Evolutionary conservation across 768 basidiomycete species (phyloP), one percentile per base, ranked within the genome.

Genomic region (Filobasidium floriforme): DNA sequence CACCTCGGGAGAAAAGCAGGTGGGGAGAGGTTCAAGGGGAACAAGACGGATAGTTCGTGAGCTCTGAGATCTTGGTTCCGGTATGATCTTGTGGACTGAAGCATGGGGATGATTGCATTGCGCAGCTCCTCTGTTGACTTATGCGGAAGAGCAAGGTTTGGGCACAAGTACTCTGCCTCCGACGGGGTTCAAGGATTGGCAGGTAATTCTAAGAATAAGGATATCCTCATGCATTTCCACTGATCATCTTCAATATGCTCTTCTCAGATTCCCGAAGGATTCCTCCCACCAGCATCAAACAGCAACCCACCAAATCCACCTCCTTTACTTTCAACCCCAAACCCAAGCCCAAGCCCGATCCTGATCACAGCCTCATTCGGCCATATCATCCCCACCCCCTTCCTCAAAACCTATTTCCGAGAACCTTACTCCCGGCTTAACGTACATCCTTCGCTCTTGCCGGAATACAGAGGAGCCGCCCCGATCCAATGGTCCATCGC

Each of bases 321-420:
- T 7, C 18, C 54, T 22, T 12, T 63, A 14, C 32, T 66, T 19
- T 77, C 77, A 1, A 40, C 49, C n/a, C n/a, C n/a, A n/a, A n/a
- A n/a, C n/a, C n/a, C n/a, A n/a, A n/a, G n/a, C n/a, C 60, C 78
- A 80, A 43, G 72, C 63, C 2, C 77, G 67, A 73, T 93, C 37
- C 82, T 96, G 10, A 73, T 97, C 7, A 92, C 92, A 0, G 90
- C 92, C 7, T 94, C 92, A 0, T 94, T 94, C 69, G 92, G 92
- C 0, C 55, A 91, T 93, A 83, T 97, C 70, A 83, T 97, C 14
- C 84, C 89, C 0, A 74, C 80, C 5, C 72, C 81, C 1, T 80
- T 89, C 61, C 84, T 96, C 18, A 73, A 7, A 3, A 5, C 80
- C 15, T 80, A 82, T 46, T 94, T 94, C 72, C 82, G 79, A 0